Evolutionary conservation across 345 rosid species (phyloP), one percentile per base, ranked within the genome.

Genomic region (Hypericum androsaemum): DNA sequence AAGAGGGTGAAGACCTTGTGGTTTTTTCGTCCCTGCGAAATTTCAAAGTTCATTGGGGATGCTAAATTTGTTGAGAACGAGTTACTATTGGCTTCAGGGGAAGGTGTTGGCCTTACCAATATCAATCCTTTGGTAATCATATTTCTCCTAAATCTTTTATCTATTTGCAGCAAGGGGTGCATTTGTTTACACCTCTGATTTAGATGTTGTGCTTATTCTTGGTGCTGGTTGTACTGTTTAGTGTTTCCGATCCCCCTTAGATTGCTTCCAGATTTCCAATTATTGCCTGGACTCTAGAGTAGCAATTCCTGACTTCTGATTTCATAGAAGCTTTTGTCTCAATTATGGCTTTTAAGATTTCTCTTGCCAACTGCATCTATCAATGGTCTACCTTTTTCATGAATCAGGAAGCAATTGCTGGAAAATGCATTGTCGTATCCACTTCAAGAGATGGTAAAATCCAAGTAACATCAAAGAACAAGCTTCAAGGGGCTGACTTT

Each of bases 371-470:
- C 4, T 22, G 32, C 4, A 22, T 22, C 4, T 22, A 22, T 22
- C 32, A 22, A 22, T 22, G 32, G 32, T 22, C 4, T 22, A 1
- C 32, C 32, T 22, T 22, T n/a, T 22, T 22, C 32, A 47, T 64
- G 3, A 51, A 51, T 17, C 74, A 88, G 99, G 97, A 85, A 76
- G 72, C 85, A 51, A 80, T 92, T 63, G 74, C 79, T 58, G 97
- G 98, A 50, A 92, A 88, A 64, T 92, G 97, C 80, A 73, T 76
- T 60, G 88, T 88, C 46, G 50, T 85, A n/a, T 92, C 95, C 74
- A 74, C 61, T 57, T 81, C 97, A 54, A 83, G 76, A 62, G 95
- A 92, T 57, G 40, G 39, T 54, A 83, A 90, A 68, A 88, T 85
- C 72, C 77, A 60, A 6, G 86, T 71, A 61, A 86, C 90, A 16